Base-by-base conservation (phyloP, 2,329 filamentous ascomycete species). In the Epichloe aotearoae region DNA sequence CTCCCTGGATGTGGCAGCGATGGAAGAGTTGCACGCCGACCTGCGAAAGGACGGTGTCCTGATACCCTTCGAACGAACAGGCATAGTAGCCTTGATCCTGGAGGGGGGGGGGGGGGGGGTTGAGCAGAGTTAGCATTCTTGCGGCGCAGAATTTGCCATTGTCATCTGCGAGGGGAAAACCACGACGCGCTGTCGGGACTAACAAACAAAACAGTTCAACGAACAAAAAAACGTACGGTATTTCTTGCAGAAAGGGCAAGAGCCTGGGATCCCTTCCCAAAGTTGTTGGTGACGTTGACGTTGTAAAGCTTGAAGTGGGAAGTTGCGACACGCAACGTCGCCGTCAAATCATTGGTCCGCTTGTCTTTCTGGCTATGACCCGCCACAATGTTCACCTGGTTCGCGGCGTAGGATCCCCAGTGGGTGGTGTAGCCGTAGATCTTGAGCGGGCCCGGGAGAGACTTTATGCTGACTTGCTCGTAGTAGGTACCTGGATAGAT, bases 251-350 rank as follows among this genome's bases (percentile, higher is more conserved):
- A 56, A 30, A 59, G 34, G 3, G 72, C 72, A 26, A 74, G 64
- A 11, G 72, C 72, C 57, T 74, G 71, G 8, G 62, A 64, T 2
- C 71, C 71, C 50, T 67, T 55, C n/a, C 72, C 72, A 50, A 68
- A 69, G 0, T 63, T 64, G 57, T 75, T 75, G 26, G 64, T 61
- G 5, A 75, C 62, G 50, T 74, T 79, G 61, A 84, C 65, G 57
- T 83, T 84, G 68, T 83, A 83, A 15, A 82, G 64, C 55, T 74
- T 76, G 53, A 82, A 70, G 55, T 76, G 72, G 7, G 64, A 59
- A 0, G 74, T 71, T 56, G 67, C 64, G 17, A 70, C 66, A 7
- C 69, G 62, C 20, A 74, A 61, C 0, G 70, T 73, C 4, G 66
- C 71, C 1, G 70, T 81, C 47, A 64, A 59, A 56, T 83, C 79